Evolutionary conservation across 2,329 filamentous ascomycete species (phyloP).

Genomic region (Penicillium brevicompactum): DNA sequence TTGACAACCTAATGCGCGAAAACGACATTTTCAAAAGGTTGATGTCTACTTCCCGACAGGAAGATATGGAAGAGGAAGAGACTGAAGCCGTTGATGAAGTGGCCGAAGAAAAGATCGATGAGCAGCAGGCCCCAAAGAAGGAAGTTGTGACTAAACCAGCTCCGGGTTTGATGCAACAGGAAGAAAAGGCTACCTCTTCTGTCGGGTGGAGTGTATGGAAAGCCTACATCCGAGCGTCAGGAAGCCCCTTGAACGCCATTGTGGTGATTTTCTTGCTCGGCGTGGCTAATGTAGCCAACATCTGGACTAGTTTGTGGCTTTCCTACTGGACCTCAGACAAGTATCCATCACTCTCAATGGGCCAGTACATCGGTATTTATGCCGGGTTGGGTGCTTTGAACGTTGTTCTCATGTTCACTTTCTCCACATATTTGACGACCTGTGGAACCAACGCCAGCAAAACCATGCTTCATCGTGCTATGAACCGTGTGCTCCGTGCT

Average conservation of each 20-base stretch:
- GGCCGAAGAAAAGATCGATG: conserved; percentile 42
- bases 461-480: conserved; percentile 76
- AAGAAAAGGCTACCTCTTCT: conserved; percentile 67
- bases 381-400: conserved; percentile 72
- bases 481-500: conserved; percentile 70
- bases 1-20: conserved; percentile 79
- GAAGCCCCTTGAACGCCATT: conserved; percentile 65
- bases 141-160: conserved; percentile 11
- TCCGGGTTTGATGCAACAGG: conserved; percentile 49
- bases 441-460: conserved; percentile 81
- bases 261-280: conserved; percentile 66
- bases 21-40: conserved; percentile 78
- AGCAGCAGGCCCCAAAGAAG: conserved; percentile 12
- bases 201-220: conserved; percentile 80
- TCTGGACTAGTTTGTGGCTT: conserved; percentile 86
- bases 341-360: conserved; percentile 64
- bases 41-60: conserved; percentile 74
- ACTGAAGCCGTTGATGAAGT: conserved; percentile 55
- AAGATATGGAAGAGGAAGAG: conserved; percentile 49
- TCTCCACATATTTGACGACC: conserved; percentile 75
- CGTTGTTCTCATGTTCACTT: conserved; percentile 75
- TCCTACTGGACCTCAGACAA: conserved; percentile 89
- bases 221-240: conserved; percentile 74
- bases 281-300: conserved; percentile 79
- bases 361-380: conserved; percentile 70